These are phyloP conservation scores for Yarrowia alimentaria DNA, from an alignment of 805 yeast genomes.

Conservation along the genomic window DNA sequence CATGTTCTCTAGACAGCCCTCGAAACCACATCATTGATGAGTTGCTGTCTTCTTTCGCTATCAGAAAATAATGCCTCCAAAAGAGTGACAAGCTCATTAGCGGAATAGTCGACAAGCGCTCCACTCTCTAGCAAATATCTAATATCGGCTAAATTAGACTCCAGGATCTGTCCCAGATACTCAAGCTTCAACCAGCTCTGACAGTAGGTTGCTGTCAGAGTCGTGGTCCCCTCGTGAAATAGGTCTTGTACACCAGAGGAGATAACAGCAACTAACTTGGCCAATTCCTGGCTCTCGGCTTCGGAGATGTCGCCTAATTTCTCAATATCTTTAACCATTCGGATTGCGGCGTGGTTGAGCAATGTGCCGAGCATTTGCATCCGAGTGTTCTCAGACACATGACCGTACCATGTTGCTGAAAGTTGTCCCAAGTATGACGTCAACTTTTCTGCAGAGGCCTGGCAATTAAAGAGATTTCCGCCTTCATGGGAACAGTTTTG, in stretches of 20 bases:
- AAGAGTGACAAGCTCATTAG: conserved; percentile 37
- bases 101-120: conserved; percentile 39
- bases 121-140: conserved; percentile 35
- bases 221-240: conserved; percentile 4
- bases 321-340: conserved; percentile 32
- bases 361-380: conserved; percentile 31
- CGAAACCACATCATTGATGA: too few species aligned
- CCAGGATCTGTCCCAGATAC: conserved; percentile 39
- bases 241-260: background rate
- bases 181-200: conserved; percentile 43
- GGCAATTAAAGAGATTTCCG: conserved; percentile 30
- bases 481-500: conserved; percentile 30
- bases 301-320: conserved; percentile 37
- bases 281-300: conserved; percentile 34
- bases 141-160: conserved; percentile 38
- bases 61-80: conserved; percentile 41
- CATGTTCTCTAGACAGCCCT: too few species aligned
- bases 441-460: conserved; percentile 30
- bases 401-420: conserved; percentile 29
- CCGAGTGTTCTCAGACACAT: conserved; percentile 4
- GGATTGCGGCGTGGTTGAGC: conserved; percentile 35
- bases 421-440: conserved; percentile 27
- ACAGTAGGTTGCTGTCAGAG: conserved; percentile 35
- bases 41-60: conserved; percentile 35
- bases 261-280: conserved; percentile 30